Evolutionary conservation across 371 early-diverging fungal species (phyloP), one percentile per base, ranked within the genome.

Genomic region (Parasitella parasitica): DNA sequence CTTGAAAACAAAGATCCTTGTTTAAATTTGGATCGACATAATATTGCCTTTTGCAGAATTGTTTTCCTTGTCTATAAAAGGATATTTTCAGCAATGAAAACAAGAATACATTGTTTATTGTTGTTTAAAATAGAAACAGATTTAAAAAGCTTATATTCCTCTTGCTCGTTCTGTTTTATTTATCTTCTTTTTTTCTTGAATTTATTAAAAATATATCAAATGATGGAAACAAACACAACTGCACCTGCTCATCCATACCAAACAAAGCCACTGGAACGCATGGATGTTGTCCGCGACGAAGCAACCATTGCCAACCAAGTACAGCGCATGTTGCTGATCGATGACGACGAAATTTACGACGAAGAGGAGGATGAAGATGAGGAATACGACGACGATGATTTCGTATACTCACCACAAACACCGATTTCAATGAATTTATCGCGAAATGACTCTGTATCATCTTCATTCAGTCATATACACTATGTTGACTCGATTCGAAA

Each of bases 1-100:
- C 1, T 70, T 88, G 18, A 78, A 77, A 56, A 11, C 30, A 18
- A 64, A 64, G 26, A 48, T 64, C n/a, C n/a, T n/a, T 43, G 43
- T 43, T 43, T 43, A 43, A 22, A n/a, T 39, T 43, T 43, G n/a
- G 22, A 43, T 20, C 11, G 11, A 22, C 43, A 43, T 43, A 22
- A 50, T 36, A 41, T 53, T 55, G 37, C 54, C 55, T 62, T 62
- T 49, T 60, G 48, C 35, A 36, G 60, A 27, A 30, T 61, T 61
- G 61, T 61, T 62, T 62, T 55, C 36, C 16, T 62, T 36, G 24
- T 38, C 35, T 32, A 41, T 27, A 51, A 34, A 49, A 38, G 55
- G 43, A 43, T n/a, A 43, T 43, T 11, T 43, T 43, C 43, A 43
- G 18, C 43, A 20, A 16, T 36, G n/a, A 38, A 38, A 15, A 38